Evolutionary conservation across 2,329 filamentous ascomycete species (phyloP), one percentile per base, ranked within the genome.

Genomic region (Neobulgaria alba): DNA sequence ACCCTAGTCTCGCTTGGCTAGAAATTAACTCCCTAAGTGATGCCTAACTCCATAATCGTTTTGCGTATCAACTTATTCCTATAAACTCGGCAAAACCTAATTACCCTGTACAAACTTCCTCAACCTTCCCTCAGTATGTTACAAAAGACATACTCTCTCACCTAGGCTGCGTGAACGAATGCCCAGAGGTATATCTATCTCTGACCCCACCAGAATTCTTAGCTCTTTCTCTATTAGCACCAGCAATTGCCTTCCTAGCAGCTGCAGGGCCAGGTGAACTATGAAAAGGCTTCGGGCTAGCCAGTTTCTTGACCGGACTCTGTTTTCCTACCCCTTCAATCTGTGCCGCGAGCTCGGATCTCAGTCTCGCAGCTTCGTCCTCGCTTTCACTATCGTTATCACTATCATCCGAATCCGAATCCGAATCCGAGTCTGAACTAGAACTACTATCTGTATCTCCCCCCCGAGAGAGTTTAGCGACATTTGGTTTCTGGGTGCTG

Each of bases 401-500:
- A 26, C 23, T 26, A 7, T 12, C 23, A 26, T 12, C 12, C 23
- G 31, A 18, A 20, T 39, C 18, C 5, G 36, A 39, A 19, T 32
- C 17, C 9, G 36, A 39, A n/a, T 21, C 29, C 15, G 36, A 39
- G n/a, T 20, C 26, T 8, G 33, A 19, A 14, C 5, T n/a, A 5
- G 2, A 5, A 7, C 12, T 5, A 8, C n/a, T n/a, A 14, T 2
- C 30, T n/a, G 14, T n/a, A 32, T 16, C 17, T n/a, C 5, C n/a
- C 30, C n/a, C 5, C 5, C 14, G 14, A 16, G 30, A 16, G n/a
- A 32, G 17, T 7, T n/a, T 5, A 5, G 14, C 30, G 5, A 14
- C 30, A 8, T 32, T 16, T 16, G 30, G 17, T n/a, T 32, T 12
- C 5, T 38, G 2, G 41, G 43, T 14, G 43, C 39, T 20, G 30